Conservation (phyloP, 192 early-diverging fungal genomes). For the Phlyctochytrium arcticum region DNA sequence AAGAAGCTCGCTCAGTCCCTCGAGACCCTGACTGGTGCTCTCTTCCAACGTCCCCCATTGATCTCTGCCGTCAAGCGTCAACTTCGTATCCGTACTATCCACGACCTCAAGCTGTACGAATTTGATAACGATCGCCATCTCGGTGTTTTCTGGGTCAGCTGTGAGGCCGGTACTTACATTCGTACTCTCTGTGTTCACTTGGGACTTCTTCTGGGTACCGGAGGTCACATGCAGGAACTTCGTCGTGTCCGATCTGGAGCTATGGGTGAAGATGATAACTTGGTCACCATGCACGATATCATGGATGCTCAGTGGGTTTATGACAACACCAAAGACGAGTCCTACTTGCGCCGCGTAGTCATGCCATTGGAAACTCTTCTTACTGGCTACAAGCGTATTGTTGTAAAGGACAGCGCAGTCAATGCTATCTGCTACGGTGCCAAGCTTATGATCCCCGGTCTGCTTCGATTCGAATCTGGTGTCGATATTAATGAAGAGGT, state of each 20-base stretch:
- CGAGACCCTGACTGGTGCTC: conserved; percentile 95
- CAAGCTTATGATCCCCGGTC: conserved; percentile 97
- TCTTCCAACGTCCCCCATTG: conserved; percentile 98
- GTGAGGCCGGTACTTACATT: conserved; percentile 99
- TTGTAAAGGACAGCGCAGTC: conserved; percentile 97
- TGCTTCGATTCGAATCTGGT: conserved; percentile 90
- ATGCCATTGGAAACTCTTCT: conserved; percentile 93
- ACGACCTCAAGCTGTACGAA: conserved; percentile 93
- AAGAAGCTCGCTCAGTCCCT: conserved; percentile 81
- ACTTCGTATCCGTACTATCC: conserved; percentile 96
- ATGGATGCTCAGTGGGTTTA: conserved; percentile 98
- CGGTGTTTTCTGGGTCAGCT: conserved; percentile 95
- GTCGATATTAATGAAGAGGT: conserved; percentile 97
- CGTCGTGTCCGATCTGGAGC: conserved; percentile 93
- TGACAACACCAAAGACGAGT: conserved; percentile 96
- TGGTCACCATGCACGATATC: conserved; percentile 99
- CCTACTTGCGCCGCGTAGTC: conserved; percentile 91
- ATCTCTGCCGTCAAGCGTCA: conserved; percentile 99
- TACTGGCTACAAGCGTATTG: conserved; percentile 92
- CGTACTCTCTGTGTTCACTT: conserved; percentile 99
- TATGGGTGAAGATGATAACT: conserved; percentile 84
- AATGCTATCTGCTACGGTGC: conserved; percentile 99
- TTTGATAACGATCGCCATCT: conserved; percentile 96
- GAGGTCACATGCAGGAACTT: conserved; percentile 99
- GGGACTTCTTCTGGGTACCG: conserved; percentile 90